Evolutionary conservation across 2,329 filamentous ascomycete species (phyloP).

Genomic region (Dactylonectria macrodidyma): DNA sequence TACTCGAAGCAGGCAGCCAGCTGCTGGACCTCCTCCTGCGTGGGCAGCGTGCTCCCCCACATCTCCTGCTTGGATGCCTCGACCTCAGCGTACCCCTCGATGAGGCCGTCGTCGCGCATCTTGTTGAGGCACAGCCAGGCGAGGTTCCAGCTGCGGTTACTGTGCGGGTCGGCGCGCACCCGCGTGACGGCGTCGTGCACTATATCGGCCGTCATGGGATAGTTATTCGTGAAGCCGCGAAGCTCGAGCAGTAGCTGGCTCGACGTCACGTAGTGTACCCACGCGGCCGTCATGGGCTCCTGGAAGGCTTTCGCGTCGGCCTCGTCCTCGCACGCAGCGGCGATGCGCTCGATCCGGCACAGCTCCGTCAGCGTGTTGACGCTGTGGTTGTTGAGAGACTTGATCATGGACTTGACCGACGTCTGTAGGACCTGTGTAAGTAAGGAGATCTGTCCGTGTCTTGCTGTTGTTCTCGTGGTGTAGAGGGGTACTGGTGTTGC

Average conservation of each 20-base stretch:
- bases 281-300: conserved; percentile 78
- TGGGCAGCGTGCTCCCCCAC: conserved; percentile 76
- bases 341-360: conserved; percentile 78
- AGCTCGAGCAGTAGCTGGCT: conserved; percentile 80
- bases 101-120: conserved; percentile 73
- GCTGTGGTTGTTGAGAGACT: conserved; percentile 75
- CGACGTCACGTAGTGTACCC: conserved; percentile 80
- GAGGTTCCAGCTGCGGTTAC: conserved; percentile 82
- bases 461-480: neutral
- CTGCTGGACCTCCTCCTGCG: conserved; percentile 68
- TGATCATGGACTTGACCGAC: conserved; percentile 61
- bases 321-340: conserved; percentile 70
- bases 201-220: conserved; percentile 77
- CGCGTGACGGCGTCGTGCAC: conserved; percentile 76
- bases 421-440: conserved; percentile 12
- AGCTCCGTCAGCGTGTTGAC: conserved; percentile 82
- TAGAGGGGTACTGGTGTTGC: too few relatives aligned
- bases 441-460: neutral
- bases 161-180: conserved; percentile 75
- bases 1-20: conserved; percentile 74
- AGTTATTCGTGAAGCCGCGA: conserved; percentile 76
- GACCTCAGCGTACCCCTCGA: conserved; percentile 71
- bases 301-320: conserved; percentile 73
- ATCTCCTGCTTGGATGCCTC: conserved; percentile 77
- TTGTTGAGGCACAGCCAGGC: conserved; percentile 81